These are phyloP conservation scores for Penicillium sp. DNA, from an alignment of 2,329 filamentous ascomycete species.

Conservation along the genomic window DNA sequence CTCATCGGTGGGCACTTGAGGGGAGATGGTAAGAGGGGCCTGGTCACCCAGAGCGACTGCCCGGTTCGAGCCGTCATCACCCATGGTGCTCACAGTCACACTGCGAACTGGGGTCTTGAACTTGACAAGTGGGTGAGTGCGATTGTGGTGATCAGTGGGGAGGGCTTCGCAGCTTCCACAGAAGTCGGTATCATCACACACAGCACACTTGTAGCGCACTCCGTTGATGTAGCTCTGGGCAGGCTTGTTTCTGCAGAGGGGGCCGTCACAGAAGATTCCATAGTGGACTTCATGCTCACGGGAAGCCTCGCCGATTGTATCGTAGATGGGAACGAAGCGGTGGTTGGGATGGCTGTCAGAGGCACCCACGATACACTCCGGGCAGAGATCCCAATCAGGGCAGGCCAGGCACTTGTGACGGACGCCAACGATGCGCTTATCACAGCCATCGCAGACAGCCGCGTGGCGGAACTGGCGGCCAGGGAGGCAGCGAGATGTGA, in stretches of 20 bases:
- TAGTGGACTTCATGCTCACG: conserved; percentile 62
- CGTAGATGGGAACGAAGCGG: conserved; percentile 86
- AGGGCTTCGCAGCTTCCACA: conserved; percentile 91
- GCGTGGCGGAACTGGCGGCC: conserved; percentile 82
- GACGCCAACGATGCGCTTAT: conserved; percentile 81
- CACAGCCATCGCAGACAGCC: conserved; percentile 92
- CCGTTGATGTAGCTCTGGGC: conserved; percentile 68
- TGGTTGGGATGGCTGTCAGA: conserved; percentile 74
- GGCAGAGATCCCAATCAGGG: conserved; percentile 97
- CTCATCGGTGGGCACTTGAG: conserved; percentile 28
- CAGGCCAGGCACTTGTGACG: conserved; percentile 97
- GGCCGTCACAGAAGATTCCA: conserved; percentile 94
- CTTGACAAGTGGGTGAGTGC: conserved; percentile 95
- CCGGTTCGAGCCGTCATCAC: conserved; percentile 71
- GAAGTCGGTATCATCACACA: conserved; percentile 94
- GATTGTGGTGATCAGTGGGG: conserved; percentile 83
- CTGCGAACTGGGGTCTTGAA: conserved; percentile 91
- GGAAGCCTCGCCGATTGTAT: conserved; percentile 57
- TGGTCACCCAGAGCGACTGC: conserved; percentile 72
- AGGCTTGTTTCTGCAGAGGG: conserved; percentile 68
- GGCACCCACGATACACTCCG: conserved; percentile 69
- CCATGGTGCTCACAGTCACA: conserved; percentile 81
- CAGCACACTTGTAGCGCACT: conserved; percentile 92
- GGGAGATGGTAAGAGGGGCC: conserved; percentile 52
- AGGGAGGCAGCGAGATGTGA: conserved; percentile 70